phyloP scores from a whole-genome alignment of 2,329 filamentous ascomycete genomes.

The Pseudopithomyces chartarum region DNA sequence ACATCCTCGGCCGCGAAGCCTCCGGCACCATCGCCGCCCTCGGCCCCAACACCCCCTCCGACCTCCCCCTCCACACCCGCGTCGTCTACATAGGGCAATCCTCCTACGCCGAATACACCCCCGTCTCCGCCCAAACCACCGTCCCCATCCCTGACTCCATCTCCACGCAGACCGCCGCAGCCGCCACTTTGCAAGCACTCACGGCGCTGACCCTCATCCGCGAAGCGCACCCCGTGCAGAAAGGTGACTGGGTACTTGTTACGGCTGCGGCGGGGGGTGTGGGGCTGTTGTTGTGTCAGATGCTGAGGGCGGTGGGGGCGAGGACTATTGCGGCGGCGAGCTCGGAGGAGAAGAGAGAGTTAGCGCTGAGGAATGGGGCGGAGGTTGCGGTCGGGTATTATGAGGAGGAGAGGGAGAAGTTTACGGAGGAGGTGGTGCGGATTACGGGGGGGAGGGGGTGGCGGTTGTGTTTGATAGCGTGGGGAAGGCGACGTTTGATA shows the following conservation, averaged over 20 bases:
- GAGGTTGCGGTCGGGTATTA: conserved; percentile 73
- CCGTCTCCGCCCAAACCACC: conserved; percentile 58
- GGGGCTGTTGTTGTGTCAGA: conserved; percentile 70
- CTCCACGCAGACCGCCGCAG: conserved; percentile 66
- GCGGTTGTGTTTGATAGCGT: conserved; percentile 85
- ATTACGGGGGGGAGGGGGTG: conserved; percentile 76
- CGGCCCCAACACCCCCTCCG: conserved; percentile 57
- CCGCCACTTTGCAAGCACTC: conserved; percentile 77
- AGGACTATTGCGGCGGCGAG: conserved; percentile 80
- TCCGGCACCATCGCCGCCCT: conserved; percentile 71
- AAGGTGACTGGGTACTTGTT: conserved; percentile 80
- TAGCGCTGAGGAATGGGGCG: conserved; percentile 73
- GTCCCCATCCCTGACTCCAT: conserved; percentile 69
- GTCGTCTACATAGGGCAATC: conserved; percentile 69
- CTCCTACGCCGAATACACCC: conserved; percentile 66
- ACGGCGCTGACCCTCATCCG: conserved; percentile 80
- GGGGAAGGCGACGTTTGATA: conserved; percentile 83
- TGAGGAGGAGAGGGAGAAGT: conserved; percentile 53
- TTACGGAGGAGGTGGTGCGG: conserved; percentile 61
- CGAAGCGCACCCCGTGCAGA: conserved; percentile 72
- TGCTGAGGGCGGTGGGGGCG: conserved; percentile 74
- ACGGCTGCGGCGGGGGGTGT: conserved; percentile 87
- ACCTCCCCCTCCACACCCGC: conserved; percentile 68
- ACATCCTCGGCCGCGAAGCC: conserved; percentile 80
- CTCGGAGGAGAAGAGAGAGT: conserved; percentile 70